Conservation (phyloP, 495 filamentous ascomycete species). For the Lindgomyces ingoldianus region DNA sequence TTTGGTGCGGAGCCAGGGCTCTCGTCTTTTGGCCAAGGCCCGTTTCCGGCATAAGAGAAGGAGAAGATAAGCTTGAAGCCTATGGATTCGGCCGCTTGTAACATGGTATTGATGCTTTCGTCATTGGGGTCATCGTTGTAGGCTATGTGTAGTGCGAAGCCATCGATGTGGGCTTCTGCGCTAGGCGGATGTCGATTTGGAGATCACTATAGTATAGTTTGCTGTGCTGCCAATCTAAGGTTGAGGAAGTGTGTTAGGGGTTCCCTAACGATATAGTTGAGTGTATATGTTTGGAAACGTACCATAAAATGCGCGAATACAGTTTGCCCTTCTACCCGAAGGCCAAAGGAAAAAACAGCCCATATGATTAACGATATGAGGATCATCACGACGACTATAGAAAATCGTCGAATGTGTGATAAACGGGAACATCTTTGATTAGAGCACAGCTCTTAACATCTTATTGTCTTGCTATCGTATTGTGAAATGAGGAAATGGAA, state of each 20-base stretch:
- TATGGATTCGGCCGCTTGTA: constrained; percentile 54
- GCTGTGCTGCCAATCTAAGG: not conserved
- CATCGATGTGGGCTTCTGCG: constrained; percentile 61
- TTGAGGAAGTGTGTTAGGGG: not conserved
- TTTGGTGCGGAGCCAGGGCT: constrained; percentile 58
- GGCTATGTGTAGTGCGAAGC: constrained; percentile 69
- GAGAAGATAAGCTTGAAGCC: constrained; percentile 67
- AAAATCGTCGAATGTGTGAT: too few relatives aligned
- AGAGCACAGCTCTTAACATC: too few relatives aligned
- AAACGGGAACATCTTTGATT: too few relatives aligned
- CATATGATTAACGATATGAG: not conserved
- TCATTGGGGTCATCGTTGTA: too few relatives aligned
- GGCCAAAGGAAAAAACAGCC: not conserved
- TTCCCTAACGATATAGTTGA: not conserved
- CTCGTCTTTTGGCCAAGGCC: constrained; percentile 57
- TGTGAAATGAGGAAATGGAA: not conserved
- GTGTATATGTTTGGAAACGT: too few relatives aligned
- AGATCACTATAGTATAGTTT: not conserved
- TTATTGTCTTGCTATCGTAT: too few relatives aligned
- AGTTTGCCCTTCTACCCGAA: not conserved
- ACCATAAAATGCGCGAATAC: not conserved
- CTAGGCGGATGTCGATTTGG: not conserved
- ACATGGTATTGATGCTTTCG: constrained; percentile 49
- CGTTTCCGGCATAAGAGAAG: constrained; percentile 63
- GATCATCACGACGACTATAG: too few relatives aligned